These are phyloP conservation scores for Ampelocalamus luodianensis DNA, from an alignment of 176 grass and related monocot genomes.

Conservation along the genomic window DNA sequence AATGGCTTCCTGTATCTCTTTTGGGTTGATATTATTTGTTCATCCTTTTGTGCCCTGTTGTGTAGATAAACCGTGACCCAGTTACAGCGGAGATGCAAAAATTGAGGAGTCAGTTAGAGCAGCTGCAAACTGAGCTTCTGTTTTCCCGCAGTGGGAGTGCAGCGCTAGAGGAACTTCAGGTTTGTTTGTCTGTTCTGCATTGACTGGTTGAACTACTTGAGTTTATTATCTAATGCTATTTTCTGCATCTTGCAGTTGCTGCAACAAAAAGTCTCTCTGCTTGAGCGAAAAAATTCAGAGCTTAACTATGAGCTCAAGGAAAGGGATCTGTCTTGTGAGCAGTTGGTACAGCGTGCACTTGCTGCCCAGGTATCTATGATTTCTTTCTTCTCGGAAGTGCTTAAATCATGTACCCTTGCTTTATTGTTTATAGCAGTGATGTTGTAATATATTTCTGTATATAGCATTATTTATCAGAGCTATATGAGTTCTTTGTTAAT, in stretches of 20 bases:
- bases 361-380: conserved; percentile 69
- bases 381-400: not conserved
- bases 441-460: not conserved
- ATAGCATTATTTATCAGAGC: conserved; percentile 1
- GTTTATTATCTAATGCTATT: conserved; percentile 28
- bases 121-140: conserved; percentile 75
- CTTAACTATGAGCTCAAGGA: conserved; percentile 76
- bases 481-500: conserved; percentile 17
- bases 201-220: not conserved
- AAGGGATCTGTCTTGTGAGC: conserved; percentile 58
- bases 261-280: conserved; percentile 74
- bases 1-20: not conserved
- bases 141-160: conserved; percentile 79
- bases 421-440: not conserved
- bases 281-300: conserved; percentile 82
- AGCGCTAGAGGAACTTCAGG: conserved; percentile 93
- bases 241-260: conserved; percentile 62
- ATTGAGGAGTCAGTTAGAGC: conserved; percentile 81
- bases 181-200: conserved; percentile 32
- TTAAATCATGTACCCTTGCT: not conserved
- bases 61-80: conserved; percentile 92
- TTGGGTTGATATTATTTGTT: conserved; percentile 25
- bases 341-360: conserved; percentile 58
- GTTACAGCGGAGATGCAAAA: conserved; percentile 86
- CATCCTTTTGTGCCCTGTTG: conserved; percentile 24